Evolutionary conservation across 805 yeast genomes (phyloP).

Genomic region (Soucietia sequanensis): DNA sequence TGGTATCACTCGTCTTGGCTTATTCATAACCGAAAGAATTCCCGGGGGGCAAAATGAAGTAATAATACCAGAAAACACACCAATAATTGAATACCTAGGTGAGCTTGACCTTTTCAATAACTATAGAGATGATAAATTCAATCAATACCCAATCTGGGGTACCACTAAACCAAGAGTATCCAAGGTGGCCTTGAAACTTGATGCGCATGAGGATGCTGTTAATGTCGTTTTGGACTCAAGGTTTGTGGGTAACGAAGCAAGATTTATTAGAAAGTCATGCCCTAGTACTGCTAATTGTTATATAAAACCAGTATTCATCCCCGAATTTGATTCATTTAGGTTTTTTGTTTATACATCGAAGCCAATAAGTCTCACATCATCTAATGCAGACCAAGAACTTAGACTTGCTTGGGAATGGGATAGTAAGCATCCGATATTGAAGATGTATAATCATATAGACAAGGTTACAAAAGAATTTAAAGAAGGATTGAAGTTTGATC

Average conservation of each 20-base stretch:
- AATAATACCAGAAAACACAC: conserved; percentile 44
- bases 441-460: conserved; percentile 36
- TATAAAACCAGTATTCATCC: conserved; percentile 47
- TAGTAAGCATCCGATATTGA: conserved; percentile 65
- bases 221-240: conserved; percentile 80
- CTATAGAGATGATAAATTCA: conserved; percentile 63
- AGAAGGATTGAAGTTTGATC: conserved; percentile 50
- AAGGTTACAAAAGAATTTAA: conserved; percentile 9
- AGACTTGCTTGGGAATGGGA: conserved; percentile 92
- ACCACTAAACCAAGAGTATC: conserved; percentile 50
- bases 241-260: conserved; percentile 67
- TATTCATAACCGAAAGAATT: conserved; percentile 39
- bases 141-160: conserved; percentile 77
- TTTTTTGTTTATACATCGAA: conserved; percentile 58
- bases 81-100: conserved; percentile 67
- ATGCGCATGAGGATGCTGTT: conserved; percentile 17
- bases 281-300: conserved; percentile 63
- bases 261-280: conserved; percentile 77
- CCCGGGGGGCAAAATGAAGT: conserved; percentile 7
- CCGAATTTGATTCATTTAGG: conserved; percentile 40
- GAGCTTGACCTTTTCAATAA: conserved; percentile 64
- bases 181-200: conserved; percentile 14
- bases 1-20: conserved; percentile 70
- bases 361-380: conserved; percentile 40
- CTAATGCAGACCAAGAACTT: conserved; percentile 60